phyloP scores from a whole-genome alignment of 306 rosid species.

The Psophocarpus tetragonolobus region DNA sequence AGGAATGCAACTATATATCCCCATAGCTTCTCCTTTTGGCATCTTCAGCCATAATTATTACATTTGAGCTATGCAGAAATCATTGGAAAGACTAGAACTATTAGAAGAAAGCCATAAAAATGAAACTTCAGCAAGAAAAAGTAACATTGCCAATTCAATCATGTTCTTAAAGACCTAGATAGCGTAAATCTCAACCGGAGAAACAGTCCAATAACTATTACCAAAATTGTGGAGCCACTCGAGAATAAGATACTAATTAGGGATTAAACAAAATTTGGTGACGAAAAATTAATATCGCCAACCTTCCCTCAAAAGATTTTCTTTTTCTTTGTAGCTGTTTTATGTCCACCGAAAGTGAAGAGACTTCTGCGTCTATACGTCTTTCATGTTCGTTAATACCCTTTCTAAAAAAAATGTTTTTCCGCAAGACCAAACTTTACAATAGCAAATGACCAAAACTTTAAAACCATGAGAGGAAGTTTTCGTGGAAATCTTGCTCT shows the following conservation, averaged over 20 bases:
- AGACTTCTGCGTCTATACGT: constrained; percentile 24
- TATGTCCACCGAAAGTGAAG: constrained; percentile 33
- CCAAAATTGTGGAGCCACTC: constrained; percentile 26
- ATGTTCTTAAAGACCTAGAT: background rate
- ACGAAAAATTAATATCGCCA: constrained; percentile 34
- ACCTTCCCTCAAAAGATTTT: constrained; percentile 24
- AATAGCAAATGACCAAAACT: constrained; percentile 4
- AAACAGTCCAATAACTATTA: background rate
- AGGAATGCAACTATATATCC: too few relatives aligned
- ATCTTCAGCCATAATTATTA: background rate
- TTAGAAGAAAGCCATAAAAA: background rate
- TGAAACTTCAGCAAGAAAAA: background rate
- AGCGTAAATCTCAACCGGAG: background rate
- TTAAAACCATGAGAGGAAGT: background rate
- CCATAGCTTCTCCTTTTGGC: background rate
- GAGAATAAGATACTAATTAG: constrained; percentile 11
- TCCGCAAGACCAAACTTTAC: background rate
- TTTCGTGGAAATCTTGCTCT: constrained; percentile 3
- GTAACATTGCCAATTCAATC: background rate
- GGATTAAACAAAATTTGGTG: constrained; percentile 2
- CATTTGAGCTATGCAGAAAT: background rate
- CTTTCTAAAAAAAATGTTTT: constrained; percentile 10
- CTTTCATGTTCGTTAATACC: background rate
- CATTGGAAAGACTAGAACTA: background rate
- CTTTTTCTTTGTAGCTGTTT: background rate